Base-by-base conservation (phyloP, 2,329 filamentous ascomycete genomes). In the Cercospora sesami region DNA sequence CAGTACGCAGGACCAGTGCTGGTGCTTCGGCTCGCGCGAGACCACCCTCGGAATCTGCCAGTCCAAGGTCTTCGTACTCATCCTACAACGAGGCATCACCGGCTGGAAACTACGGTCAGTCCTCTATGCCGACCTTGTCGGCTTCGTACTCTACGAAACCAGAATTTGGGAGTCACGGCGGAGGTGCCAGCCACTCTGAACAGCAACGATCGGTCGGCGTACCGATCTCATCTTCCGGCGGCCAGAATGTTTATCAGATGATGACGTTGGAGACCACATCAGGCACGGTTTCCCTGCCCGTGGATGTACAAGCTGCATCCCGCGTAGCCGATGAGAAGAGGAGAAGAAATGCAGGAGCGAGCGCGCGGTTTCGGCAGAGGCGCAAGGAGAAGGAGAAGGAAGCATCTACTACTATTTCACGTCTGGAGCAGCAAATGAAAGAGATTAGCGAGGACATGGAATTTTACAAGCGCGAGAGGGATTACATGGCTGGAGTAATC, bases 241-340 rank as follows among this genome's bases (percentile, higher is more conserved):
- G 75, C 5, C 82, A 82, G 65, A 83, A 81, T 69, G 82, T 79
- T 60, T 84, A 84, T 66, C 85, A 84, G 73, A 81, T 85, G 75
- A 84, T 85, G 83, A 86, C 84, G 2, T 76, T 85, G 63, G 81
- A 84, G 71, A 85, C 83, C 16, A 81, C 81, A 62, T 80, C 82
- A 55, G 84, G 85, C 18, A 81, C 82, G 42, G 83, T 86, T 64
- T 82, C 85, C 70, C 87, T 94, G 60, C 89, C 90, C 14, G 88
- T 94, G 9, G 92, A 96, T 77, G 88, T 91, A 53, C 90, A 92
- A 73, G 90, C 92, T 74, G 93, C 90, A 12, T 96, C 93, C 12
- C 90, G 89, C 72, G 88, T 92, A 74, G 91, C 92, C 45, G 91
- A 95, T 75, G 92, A 96, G 79, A 96, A 95, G 80, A 86, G 93